phyloP scores from a whole-genome alignment of 2,329 filamentous ascomycete species.

The Furcasterigmium sp. region DNA sequence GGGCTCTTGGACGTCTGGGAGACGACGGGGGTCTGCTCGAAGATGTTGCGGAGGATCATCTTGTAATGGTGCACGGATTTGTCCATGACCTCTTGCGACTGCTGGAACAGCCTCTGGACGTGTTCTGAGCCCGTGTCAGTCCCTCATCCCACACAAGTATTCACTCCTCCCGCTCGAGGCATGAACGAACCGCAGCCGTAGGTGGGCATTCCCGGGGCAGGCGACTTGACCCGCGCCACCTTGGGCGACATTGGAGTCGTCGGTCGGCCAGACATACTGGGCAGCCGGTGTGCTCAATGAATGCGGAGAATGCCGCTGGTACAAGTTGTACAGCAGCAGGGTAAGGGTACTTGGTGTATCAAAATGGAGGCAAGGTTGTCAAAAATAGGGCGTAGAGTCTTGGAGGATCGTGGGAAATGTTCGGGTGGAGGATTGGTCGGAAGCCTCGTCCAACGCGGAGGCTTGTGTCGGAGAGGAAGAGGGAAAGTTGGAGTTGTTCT shows the following conservation, averaged over 20 bases:
- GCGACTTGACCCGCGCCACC: conserved; percentile 54
- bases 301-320: too few species aligned
- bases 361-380: too few species aligned
- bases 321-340: too few species aligned
- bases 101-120: conserved; percentile 60
- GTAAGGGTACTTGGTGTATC: too few species aligned
- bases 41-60: conserved; percentile 63
- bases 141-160: conserved; percentile 4
- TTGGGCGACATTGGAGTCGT: conserved; percentile 49
- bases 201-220: conserved; percentile 52
- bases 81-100: conserved; percentile 58
- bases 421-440: too few species aligned
- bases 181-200: conserved; percentile 62
- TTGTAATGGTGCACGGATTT: conserved; percentile 68
- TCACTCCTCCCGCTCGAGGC: background rate
- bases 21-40: conserved; percentile 60
- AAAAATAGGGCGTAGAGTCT: too few species aligned
- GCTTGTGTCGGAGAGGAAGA: too few species aligned
- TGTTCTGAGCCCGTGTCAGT: conserved; percentile 50
- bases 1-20: conserved; percentile 58
- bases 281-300: too few species aligned
- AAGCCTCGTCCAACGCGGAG: too few species aligned
- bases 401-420: too few species aligned
- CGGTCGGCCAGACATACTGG: conserved; percentile 38
- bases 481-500: too few species aligned